Evolutionary conservation across 306 rosid species (phyloP), one percentile per base, ranked within the genome.

Genomic region (Psophocarpus tetragonolobus): DNA sequence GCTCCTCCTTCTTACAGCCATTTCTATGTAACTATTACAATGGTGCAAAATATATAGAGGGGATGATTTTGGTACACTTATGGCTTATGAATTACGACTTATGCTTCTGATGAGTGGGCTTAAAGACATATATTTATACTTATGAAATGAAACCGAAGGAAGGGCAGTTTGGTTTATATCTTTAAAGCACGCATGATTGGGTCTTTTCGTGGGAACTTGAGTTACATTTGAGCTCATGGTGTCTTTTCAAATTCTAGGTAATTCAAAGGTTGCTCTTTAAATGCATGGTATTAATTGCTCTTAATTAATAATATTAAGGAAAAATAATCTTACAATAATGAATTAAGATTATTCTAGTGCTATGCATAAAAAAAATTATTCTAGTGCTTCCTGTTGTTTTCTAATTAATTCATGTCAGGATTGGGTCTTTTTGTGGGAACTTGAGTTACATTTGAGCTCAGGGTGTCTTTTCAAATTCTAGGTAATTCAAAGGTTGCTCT

Each of bases 81-180:
- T 8, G 79, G 79, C 2, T 39, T 39, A 42, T 1, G 53, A n/a
- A n/a, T n/a, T n/a, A n/a, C n/a, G n/a, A n/a, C 2, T 1, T 51
- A 20, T 8, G 29, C 5, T 48, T 26, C 2, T 6, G 23, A 36
- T 20, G 51, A 38, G 13, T 60, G 14, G 29, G 73, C 29, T 29
- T 5, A 38, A 29, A 62, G 39, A 50, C 29, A 24, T 53, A 54
- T 71, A n/a, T n/a, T n/a, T n/a, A n/a, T n/a, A n/a, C n/a, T n/a
- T n/a, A n/a, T n/a, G n/a, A 45, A 21, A 68, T 26, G 72, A 68
- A 42, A 73, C 24, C 53, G 47, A 79, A 14, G 73, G 47, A 20
- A 14, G 73, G 47, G 14, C 57, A n/a, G 72, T 57, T 74, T 81
- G 71, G 72, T n/a, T n/a, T n/a, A n/a, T 67, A 35, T 57, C 0